A percentile compares a stretch with the other conserved stretches of the same genome.
Conservation (phyloP, 768 basidiomycete genomes). For the Psilocybe azurescens region DNA sequence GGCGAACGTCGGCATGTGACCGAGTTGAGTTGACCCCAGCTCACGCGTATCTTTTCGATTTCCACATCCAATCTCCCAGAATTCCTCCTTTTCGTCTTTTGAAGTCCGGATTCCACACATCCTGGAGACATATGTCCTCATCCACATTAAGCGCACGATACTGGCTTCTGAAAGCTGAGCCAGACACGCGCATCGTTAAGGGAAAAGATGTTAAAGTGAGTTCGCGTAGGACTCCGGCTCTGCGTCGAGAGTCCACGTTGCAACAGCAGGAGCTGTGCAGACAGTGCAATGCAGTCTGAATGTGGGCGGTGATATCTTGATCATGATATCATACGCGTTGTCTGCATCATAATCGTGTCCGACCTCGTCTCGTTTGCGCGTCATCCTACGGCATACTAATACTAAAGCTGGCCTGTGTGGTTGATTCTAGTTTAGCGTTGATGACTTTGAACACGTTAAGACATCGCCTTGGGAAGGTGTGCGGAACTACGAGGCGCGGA, state of each 20-base stretch:
- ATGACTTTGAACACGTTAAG: constrained; percentile 76
- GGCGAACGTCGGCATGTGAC: not conserved
- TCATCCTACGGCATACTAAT: not conserved
- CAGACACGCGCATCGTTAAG: constrained; percentile 82
- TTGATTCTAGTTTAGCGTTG: constrained; percentile 73
- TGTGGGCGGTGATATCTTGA: not conserved
- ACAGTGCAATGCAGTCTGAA: not conserved
- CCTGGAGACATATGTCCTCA: constrained; percentile 3
- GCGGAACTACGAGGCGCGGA: constrained; percentile 81
- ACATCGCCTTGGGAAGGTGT: constrained; percentile 91
- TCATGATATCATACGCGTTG: too few relatives aligned
- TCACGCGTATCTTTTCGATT: not conserved
- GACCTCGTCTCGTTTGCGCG: not conserved
- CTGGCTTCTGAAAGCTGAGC: constrained; percentile 90
- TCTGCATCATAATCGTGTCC: not conserved
- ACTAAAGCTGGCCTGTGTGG: not conserved
- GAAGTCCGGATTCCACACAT: not conserved
- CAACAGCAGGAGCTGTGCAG: too few relatives aligned
- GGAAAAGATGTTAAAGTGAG: constrained; percentile 85
- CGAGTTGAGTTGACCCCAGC: not conserved
- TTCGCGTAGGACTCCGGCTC: not conserved
- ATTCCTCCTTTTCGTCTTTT: not conserved
- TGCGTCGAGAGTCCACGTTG: too few relatives aligned
- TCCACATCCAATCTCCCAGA: not conserved
- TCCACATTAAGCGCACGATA: constrained; percentile 28